Evolutionary conservation across 2,329 filamentous ascomycete species (phyloP).

Genomic region (Alternaria sp.): DNA sequence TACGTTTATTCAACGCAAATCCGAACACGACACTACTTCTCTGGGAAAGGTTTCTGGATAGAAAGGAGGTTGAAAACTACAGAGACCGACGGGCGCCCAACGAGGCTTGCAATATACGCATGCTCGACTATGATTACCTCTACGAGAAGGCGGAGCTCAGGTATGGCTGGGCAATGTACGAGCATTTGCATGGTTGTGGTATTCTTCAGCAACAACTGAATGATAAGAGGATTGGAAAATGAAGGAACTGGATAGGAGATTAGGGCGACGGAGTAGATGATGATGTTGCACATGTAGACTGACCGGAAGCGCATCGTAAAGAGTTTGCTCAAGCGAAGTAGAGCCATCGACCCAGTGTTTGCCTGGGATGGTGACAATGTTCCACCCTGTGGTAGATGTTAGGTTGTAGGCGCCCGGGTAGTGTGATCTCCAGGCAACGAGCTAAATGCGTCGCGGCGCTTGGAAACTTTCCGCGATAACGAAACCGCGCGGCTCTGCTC

Average conservation of each 20-base stretch:
- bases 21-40: not conserved
- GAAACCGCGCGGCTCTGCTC: not conserved
- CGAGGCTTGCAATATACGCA: not conserved
- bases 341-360: not conserved
- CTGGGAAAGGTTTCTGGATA: not conserved
- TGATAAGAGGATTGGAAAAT: not conserved
- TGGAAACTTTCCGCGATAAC: not conserved
- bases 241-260: not conserved
- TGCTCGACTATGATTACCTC: not conserved
- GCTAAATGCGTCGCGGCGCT: not conserved
- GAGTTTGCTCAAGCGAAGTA: not conserved
- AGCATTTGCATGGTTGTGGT: not conserved
- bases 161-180: not conserved
- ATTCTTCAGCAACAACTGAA: not conserved
- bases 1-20: not conserved
- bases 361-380: not conserved
- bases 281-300: not conserved
- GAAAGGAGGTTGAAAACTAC: not conserved
- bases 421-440: not conserved
- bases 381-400: not conserved
- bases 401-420: not conserved
- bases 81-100: not conserved
- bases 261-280: not conserved
- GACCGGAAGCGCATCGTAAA: not conserved
- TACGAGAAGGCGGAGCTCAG: not conserved